Base-by-base conservation (phyloP, 352 stramenopile genomes). In the Pelagophyceae sp. region DNA sequence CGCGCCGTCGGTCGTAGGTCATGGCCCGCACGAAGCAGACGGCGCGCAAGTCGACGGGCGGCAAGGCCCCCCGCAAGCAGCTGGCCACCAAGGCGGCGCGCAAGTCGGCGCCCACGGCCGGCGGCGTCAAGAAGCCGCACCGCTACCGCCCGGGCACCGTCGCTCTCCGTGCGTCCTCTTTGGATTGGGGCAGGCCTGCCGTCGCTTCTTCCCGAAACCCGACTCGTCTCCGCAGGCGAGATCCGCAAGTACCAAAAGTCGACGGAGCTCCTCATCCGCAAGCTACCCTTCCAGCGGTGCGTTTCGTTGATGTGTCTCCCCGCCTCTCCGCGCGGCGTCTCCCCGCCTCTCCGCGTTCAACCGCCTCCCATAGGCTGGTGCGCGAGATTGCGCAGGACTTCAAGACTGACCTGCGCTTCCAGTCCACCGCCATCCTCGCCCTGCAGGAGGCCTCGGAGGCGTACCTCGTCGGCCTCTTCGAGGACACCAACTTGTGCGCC, bases 401-500 rank as follows among this genome's bases (percentile, higher is more conserved):
- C 83, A 91, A 90, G 83, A 87, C 79, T 78, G 85, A 91, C 81
- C 76, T 91, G 77, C 84, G 86, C 33, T 92, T 92, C 82, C 88
- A 92, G 80, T 83, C 84, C 77, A 88, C 85, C 65, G 88, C 88
- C 35, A 54, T 96, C 75, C 82, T 96, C 67, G 91, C 91, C 32
- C 85, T 96, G 45, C 91, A 96, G 87, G 67, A 74, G 83, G 90
- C 90, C 51, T 87, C 89, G 27, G 91, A 96, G 83, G 90, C 89
- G 38, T 96, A 96, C 84, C 87, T 96, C 23, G 90, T 95, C 35
- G 90, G 89, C 40, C 88, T 96, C 64, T 96, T 96, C 72, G 91
- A 96, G 80, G 91, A 96, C 85, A 95, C 90, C 40, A 96, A 96
- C 87, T 80, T 95, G 60, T 95, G 91, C 81, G 90, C 91, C 72